Conservation (phyloP, 1,284 basidiomycete genomes). For the Erythrobasidium hasegawianum region DNA sequence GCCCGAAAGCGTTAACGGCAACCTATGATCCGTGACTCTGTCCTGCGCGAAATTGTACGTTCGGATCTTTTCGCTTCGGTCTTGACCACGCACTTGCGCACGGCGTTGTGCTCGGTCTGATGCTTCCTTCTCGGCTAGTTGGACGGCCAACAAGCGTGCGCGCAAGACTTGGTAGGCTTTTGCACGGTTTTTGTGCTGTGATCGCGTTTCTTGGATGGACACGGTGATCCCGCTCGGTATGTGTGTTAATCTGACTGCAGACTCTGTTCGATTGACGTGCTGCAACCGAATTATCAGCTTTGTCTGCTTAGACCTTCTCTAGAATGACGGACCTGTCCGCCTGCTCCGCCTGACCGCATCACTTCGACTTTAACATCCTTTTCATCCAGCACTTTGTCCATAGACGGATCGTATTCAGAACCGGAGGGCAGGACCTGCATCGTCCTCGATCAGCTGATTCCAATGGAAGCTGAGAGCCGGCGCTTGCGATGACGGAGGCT, state of each 20-base stretch:
- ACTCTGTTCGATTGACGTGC: slow-evolving; percentile 99
- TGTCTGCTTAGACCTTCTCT: slow-evolving; percentile 22
- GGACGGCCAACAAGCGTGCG: slow-evolving; percentile 74
- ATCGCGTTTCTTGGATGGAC: slow-evolving; percentile 96
- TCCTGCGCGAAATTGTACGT: slow-evolving; percentile 91
- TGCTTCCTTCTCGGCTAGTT: slow-evolving; percentile 59
- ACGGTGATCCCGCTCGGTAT: slow-evolving; percentile 89
- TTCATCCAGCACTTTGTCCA: slow-evolving; percentile 62
- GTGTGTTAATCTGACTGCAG: slow-evolving; percentile 93
- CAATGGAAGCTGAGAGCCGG: slow-evolving; percentile 1
- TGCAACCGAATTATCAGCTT: slow-evolving; percentile 46
- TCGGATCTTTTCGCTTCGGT: slow-evolving; percentile 84
- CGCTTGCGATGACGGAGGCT: slow-evolving; percentile 72
- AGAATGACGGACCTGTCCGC: slow-evolving; percentile 69
- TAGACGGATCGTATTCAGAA: slow-evolving; percentile 48
- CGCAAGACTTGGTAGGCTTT: slow-evolving; percentile 82
- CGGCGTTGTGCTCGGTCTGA: slow-evolving; percentile 55
- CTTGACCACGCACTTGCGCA: slow-evolving; percentile 74
- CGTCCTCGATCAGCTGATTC: not conserved
- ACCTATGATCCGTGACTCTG: slow-evolving; percentile 84
- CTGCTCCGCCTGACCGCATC: slow-evolving; percentile 91
- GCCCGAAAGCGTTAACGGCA: slow-evolving; percentile 72
- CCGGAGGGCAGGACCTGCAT: slow-evolving; percentile 69
- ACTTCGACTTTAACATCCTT: slow-evolving; percentile 87
- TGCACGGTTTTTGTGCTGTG: slow-evolving; percentile 87